A percentile compares a stretch with the other conserved stretches of the same genome.
These are phyloP conservation scores for Hanseniaspora valbyensis DNA, from an alignment of 805 yeast species.

Conservation along the genomic window DNA sequence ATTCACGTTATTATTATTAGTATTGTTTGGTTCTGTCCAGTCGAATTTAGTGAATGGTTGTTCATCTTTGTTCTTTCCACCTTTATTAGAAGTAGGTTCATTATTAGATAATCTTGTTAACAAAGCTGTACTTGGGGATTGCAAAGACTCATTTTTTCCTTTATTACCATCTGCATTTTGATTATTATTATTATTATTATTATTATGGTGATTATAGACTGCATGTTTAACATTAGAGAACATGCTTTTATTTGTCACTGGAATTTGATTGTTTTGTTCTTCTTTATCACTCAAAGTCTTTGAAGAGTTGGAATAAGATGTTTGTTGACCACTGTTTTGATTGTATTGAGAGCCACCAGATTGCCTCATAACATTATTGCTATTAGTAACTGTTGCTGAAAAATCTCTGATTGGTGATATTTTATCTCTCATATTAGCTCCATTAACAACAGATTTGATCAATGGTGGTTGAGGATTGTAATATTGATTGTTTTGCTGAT, in stretches of 20 bases:
- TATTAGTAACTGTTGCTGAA: background rate
- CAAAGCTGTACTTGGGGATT: background rate
- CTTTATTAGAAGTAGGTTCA: background rate
- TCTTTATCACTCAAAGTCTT: conserved; percentile 1
- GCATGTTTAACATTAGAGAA: background rate
- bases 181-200: background rate
- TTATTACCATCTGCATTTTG: background rate
- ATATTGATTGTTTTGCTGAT: background rate
- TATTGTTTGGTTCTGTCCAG: conserved; percentile 1
- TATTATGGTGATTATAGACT: background rate
- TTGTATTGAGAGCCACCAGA: background rate
- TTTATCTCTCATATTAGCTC: background rate
- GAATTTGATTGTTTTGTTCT: background rate
- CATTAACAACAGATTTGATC: background rate
- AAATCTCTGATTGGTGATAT: background rate
- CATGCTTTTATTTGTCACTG: background rate
- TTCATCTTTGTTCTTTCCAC: background rate
- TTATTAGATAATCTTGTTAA: background rate
- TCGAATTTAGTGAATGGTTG: background rate
- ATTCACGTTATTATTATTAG: background rate
- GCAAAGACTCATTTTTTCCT: background rate
- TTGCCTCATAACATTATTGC: background rate
- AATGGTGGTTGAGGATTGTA: background rate
- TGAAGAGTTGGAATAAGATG: background rate
- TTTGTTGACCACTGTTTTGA: background rate